Percentiles rank a stretch among this genome's conserved stretches.
Evolutionary conservation across 306 rosid species (phyloP).

Genomic region (Ochetophila trinervis): DNA sequence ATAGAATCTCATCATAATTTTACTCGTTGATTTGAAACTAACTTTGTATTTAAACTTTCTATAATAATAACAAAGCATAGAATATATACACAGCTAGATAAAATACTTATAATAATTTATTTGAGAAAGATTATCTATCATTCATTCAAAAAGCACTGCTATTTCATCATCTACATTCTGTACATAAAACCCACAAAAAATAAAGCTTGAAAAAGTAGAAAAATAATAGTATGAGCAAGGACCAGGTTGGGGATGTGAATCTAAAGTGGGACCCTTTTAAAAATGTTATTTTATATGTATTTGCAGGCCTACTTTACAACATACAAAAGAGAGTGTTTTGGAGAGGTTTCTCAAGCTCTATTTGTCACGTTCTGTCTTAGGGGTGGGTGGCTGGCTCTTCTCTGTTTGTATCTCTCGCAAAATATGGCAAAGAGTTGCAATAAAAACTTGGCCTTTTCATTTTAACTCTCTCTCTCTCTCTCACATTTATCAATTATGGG

Average conservation of each 20-base stretch:
- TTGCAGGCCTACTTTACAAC: not conserved
- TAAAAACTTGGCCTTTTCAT: constrained; percentile 2
- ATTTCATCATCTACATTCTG: not conserved
- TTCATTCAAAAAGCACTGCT: not conserved
- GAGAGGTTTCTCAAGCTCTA: constrained; percentile 16
- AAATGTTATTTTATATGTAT: constrained; percentile 3
- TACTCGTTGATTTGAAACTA: no score
- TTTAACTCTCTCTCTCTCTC: constrained; percentile 10
- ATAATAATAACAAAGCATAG: no score
- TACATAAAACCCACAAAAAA: no score
- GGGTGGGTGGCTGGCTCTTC: constrained; percentile 36
- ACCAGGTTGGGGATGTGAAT: no score
- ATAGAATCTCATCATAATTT: no score
- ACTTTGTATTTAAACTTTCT: no score
- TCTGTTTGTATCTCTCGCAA: constrained; percentile 28
- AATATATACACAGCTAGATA: no score
- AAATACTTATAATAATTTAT: not conserved
- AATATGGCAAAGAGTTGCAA: constrained; percentile 22
- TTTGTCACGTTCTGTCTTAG: constrained; percentile 50
- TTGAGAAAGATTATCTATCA: not conserved
- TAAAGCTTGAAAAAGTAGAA: no score
- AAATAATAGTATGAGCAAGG: no score
- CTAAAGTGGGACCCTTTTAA: not conserved
- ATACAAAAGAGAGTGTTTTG: not conserved
- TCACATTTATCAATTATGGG: constrained; percentile 9